These are phyloP conservation scores for Asterophora lycoperdoides DNA, from an alignment of 768 basidiomycete genomes.

Conservation along the genomic window DNA sequence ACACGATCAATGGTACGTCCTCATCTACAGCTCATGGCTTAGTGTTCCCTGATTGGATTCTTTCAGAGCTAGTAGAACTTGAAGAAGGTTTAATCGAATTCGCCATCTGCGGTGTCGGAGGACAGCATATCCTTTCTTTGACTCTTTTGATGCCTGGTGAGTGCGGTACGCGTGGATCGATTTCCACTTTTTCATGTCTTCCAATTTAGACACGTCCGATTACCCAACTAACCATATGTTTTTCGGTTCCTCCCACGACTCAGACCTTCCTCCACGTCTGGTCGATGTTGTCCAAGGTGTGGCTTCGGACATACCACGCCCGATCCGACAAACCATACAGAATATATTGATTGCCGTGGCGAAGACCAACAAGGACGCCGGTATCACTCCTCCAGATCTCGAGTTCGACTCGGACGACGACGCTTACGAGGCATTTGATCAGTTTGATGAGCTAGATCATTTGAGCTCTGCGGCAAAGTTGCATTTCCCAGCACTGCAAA, in stretches of 20 bases:
- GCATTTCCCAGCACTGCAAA: conserved; percentile 26
- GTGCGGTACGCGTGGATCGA: conserved; percentile 9
- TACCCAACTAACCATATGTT: conserved; percentile 59
- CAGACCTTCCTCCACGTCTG: conserved; percentile 36
- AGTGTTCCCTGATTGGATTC: not conserved
- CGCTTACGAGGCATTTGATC: conserved; percentile 36
- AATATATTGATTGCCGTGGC: conserved; percentile 36
- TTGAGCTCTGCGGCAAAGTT: conserved; percentile 16
- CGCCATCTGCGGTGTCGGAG: conserved; percentile 31
- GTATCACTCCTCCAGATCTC: not conserved
- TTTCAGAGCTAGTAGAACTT: conserved; percentile 37
- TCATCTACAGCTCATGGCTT: not conserved
- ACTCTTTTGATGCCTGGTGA: conserved; percentile 50
- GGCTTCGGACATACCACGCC: conserved; percentile 34
- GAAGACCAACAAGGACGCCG: conserved; percentile 1
- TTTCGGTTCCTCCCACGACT: conserved; percentile 51
- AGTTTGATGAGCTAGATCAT: conserved; percentile 18
- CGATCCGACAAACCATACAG: conserved; percentile 43
- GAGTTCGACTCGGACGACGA: conserved; percentile 34
- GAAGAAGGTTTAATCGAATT: conserved; percentile 66
- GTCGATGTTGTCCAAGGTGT: conserved; percentile 42
- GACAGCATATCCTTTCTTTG: conserved; percentile 31
- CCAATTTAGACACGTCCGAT: conserved; percentile 52
- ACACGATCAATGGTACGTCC: conserved; percentile 37
- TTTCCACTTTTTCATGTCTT: not conserved